Percentiles rank a stretch among this genome's conserved stretches.
Evolutionary conservation across 805 yeast species (phyloP).

Genomic region (Torulaspora delbrueckii): DNA sequence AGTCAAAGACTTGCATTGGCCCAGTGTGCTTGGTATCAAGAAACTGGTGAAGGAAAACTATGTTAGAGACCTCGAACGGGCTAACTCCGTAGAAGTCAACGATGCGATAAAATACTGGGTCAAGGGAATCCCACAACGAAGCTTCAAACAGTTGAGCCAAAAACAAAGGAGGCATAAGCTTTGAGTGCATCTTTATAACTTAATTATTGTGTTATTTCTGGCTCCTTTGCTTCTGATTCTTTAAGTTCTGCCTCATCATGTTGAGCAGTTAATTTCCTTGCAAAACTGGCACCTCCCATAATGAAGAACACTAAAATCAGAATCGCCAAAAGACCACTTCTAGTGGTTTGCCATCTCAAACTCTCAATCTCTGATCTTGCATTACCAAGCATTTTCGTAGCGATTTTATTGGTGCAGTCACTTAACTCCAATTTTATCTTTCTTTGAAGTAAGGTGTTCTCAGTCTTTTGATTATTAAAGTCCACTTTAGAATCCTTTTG

Average conservation of each 20-base stretch:
- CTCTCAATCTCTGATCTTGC: slow-evolving; percentile 83
- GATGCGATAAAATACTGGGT: slow-evolving; percentile 68
- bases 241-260: slow-evolving; percentile 4
- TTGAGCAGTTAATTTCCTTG: slow-evolving; percentile 36
- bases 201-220: not conserved
- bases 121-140: slow-evolving; percentile 64
- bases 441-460: slow-evolving; percentile 71
- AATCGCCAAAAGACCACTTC: slow-evolving; percentile 79
- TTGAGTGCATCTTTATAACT: slow-evolving; percentile 23
- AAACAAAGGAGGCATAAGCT: slow-evolving; percentile 60
- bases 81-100: slow-evolving; percentile 61
- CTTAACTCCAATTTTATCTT: slow-evolving; percentile 65
- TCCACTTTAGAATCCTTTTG: slow-evolving; percentile 79
- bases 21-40: slow-evolving; percentile 44
- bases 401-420: slow-evolving; percentile 78
- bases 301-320: slow-evolving; percentile 58
- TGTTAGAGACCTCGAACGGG: slow-evolving; percentile 38
- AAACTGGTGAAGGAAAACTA: slow-evolving; percentile 35
- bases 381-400: slow-evolving; percentile 74
- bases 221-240: not conserved
- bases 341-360: slow-evolving; percentile 87
- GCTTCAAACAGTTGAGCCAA: slow-evolving; percentile 52
- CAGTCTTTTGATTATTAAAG: slow-evolving; percentile 78
- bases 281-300: slow-evolving; percentile 47
- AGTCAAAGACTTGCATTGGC: slow-evolving; percentile 37